A percentile compares a stretch with the other conserved stretches of the same genome.
These are phyloP conservation scores for Cryptococcus sp. DNA, from an alignment of 1,284 basidiomycete species.

Conservation along the genomic window DNA sequence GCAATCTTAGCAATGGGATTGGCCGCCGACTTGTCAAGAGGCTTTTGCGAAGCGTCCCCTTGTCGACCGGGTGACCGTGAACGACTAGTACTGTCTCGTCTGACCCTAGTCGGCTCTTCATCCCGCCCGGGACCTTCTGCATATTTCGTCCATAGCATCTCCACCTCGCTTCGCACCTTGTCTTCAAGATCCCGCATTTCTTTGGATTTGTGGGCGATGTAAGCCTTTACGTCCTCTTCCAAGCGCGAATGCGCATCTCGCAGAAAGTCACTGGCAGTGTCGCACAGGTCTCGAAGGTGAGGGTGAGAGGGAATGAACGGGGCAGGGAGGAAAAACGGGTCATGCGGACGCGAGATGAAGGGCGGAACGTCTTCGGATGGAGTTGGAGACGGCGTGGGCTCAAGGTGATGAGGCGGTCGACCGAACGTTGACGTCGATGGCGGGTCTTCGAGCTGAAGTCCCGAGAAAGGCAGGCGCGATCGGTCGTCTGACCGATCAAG, in stretches of 20 bases:
- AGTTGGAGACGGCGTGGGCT: conserved; percentile 17
- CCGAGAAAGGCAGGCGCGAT: conserved; percentile 26
- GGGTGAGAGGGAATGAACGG: conserved; percentile 55
- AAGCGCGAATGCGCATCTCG: conserved; percentile 29
- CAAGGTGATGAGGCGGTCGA: conserved; percentile 25
- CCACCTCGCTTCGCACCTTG: conserved; percentile 46
- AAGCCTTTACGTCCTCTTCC: conserved; percentile 44
- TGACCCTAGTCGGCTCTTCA: conserved; percentile 15
- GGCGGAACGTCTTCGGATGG: conserved; percentile 3
- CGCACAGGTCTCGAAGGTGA: conserved; percentile 48
- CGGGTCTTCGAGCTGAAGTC: conserved; percentile 20
- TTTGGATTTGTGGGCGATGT: conserved; percentile 34
- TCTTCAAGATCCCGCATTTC: conserved; percentile 45
- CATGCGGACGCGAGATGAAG: conserved; percentile 42
- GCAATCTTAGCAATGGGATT: conserved; percentile 18
- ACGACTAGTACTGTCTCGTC: conserved; percentile 15
- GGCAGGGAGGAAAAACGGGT: conserved; percentile 54
- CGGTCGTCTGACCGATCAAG: conserved; percentile 16
- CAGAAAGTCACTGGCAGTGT: conserved; percentile 37
- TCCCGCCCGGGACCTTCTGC: conserved; percentile 33
- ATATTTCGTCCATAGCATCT: conserved; percentile 48
- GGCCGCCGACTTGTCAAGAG: conserved; percentile 2
- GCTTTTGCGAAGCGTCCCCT: not conserved
- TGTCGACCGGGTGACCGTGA: not conserved
- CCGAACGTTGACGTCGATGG: conserved; percentile 28